These are phyloP conservation scores for Pichia sp. DNA, from an alignment of 1,139 yeast genomes.

Conservation along the genomic window DNA sequence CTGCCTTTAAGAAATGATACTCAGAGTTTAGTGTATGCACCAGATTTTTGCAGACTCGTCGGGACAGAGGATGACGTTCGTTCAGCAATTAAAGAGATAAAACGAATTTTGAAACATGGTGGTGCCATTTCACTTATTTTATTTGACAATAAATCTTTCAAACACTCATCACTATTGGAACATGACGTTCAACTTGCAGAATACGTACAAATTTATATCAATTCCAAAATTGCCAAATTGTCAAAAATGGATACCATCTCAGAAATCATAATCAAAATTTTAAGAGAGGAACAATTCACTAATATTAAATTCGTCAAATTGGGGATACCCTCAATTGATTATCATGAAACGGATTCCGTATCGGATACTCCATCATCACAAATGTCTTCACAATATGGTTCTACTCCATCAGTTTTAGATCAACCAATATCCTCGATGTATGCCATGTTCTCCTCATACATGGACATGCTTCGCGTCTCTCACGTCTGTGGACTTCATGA, in stretches of 20 bases:
- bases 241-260: slow-evolving; percentile 17
- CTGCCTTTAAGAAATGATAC: slow-evolving; percentile 22
- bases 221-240: slow-evolving; percentile 6
- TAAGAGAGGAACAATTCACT: slow-evolving; percentile 20
- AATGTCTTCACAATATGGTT: not conserved
- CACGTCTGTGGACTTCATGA: slow-evolving; percentile 11
- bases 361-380: not conserved
- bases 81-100: slow-evolving; percentile 19
- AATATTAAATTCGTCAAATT: slow-evolving; percentile 22
- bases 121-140: slow-evolving; percentile 22
- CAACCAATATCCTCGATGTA: slow-evolving; percentile 19
- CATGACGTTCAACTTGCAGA: slow-evolving; percentile 6
- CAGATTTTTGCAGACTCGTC: slow-evolving; percentile 19
- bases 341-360: no score
- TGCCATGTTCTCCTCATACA: slow-evolving; percentile 22
- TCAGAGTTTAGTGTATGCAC: slow-evolving; percentile 21
- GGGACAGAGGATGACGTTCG: slow-evolving; percentile 14
- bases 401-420: slow-evolving; percentile 2
- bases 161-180: slow-evolving; percentile 1
- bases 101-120: slow-evolving; percentile 22
- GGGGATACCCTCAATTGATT: slow-evolving; percentile 20
- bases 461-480: slow-evolving; percentile 21
- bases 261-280: slow-evolving; percentile 14
- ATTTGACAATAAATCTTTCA: slow-evolving; percentile 4
- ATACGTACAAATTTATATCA: slow-evolving; percentile 11